Base-by-base conservation (phyloP, 2,329 filamentous ascomycete species). In the Alternaria tenuissima region DNA sequence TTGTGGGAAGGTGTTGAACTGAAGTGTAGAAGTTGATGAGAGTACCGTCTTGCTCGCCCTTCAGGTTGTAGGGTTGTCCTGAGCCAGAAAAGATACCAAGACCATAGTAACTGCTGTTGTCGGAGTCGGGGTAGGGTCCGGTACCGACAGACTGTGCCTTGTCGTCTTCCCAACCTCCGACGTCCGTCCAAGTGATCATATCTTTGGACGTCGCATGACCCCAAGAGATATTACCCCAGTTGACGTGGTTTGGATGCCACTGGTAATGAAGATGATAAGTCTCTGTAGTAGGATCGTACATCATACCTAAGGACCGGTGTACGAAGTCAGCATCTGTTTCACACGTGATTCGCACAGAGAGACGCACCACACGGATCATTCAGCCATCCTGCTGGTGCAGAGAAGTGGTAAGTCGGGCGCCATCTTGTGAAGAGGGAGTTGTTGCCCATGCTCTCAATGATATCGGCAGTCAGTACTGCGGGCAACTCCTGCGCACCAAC, bases 181-280 rank as follows among this genome's bases (percentile, higher is more conserved):
- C 74, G 61, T 82, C 81, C 7, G 73, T 77, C 78, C 80, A 82
- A 26, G 80, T 80, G 28, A 84, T 76, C 49, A 84, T 70, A 57
- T 85, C 82, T 48, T 81, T 78, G 55, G 82, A 85, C 3, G 80
- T 84, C 5, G 84, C 84, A 63, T 86, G 82, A 3, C 74, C 75
- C 75, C 74, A 77, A 8, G 73, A 76, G 39, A 82, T 82, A 61
- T 82, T 82, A 16, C 81, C 81, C 80, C 81, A 82, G 61, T 80
- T 80, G 64, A 82, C 77, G 59, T 83, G 81, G 48, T 83, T 72
- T 1, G 81, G 81, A 65, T 83, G 78, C 76, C 79, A 86, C 69
- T 87, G 84, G 68, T 84, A 87, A 66, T 83, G 83, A 7, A 86
- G 66, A 63, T 87, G 84, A 59, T 86, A 87, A 2, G 72, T 72